Evolutionary conservation across 2,329 filamentous ascomycete genomes (phyloP).

Genomic region (Colletotrichum truncatum): DNA sequence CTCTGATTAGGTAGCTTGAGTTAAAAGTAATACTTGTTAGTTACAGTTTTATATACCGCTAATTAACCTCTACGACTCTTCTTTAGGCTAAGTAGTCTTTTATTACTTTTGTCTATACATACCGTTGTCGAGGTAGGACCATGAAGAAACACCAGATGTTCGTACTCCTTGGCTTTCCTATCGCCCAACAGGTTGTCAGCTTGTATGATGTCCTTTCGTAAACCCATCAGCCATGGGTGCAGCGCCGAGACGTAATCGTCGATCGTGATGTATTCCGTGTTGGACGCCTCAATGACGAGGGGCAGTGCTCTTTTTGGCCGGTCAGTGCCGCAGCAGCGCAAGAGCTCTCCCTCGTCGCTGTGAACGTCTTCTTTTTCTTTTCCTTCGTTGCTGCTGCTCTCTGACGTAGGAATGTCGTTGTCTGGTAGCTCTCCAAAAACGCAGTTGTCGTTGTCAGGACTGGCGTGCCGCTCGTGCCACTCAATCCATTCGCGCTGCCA

Average conservation of each 20-base stretch:
- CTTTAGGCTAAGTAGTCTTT: no score
- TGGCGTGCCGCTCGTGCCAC: background rate
- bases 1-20: no score
- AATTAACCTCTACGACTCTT: no score
- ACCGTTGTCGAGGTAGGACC: no score
- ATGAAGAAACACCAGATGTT: background rate
- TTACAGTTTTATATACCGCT: no score
- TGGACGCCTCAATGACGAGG: background rate
- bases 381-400: no score
- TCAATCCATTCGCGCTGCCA: background rate
- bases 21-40: no score
- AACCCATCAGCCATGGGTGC: background rate
- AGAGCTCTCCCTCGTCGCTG: background rate
- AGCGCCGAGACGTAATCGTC: background rate
- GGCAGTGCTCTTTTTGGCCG: background rate
- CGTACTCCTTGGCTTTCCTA: background rate
- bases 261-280: background rate
- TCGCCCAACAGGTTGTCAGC: background rate
- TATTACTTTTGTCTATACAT: no score
- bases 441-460: background rate
- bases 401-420: no score
- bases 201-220: background rate
- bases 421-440: background rate
- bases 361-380: background rate
- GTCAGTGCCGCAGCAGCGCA: background rate